Conservation (phyloP, 345 rosid genomes). For the Lepidium didymum region DNA sequence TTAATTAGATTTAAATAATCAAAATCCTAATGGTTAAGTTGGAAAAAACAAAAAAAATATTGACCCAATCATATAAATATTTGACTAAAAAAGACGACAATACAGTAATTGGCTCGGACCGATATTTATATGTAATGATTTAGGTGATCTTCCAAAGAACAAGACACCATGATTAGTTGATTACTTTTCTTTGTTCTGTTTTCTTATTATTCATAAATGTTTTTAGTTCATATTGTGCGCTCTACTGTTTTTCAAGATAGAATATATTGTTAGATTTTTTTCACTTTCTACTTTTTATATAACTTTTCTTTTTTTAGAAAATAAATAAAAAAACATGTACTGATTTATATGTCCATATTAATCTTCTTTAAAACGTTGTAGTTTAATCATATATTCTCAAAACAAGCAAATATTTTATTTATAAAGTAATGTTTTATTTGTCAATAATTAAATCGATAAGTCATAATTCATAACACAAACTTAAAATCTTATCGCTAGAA, state of each 20-base stretch:
- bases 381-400: too few species aligned
- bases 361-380: too few species aligned
- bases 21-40: neutral
- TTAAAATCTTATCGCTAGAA: too few species aligned
- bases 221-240: neutral
- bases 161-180: conserved; percentile 1
- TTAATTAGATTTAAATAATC: neutral
- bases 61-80: neutral
- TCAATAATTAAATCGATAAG: too few species aligned
- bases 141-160: conserved; percentile 7
- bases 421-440: too few species aligned
- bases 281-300: too few species aligned
- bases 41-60: neutral
- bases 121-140: neutral
- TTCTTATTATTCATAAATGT: neutral
- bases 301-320: too few species aligned
- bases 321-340: too few species aligned
- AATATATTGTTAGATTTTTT: neutral
- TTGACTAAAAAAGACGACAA: neutral
- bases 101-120: neutral
- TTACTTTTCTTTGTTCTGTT: neutral
- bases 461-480: too few species aligned
- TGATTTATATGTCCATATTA: too few species aligned
- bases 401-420: too few species aligned
- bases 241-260: neutral